Conservation (phyloP, 345 rosid genomes). For the Gossypium arboreum region DNA sequence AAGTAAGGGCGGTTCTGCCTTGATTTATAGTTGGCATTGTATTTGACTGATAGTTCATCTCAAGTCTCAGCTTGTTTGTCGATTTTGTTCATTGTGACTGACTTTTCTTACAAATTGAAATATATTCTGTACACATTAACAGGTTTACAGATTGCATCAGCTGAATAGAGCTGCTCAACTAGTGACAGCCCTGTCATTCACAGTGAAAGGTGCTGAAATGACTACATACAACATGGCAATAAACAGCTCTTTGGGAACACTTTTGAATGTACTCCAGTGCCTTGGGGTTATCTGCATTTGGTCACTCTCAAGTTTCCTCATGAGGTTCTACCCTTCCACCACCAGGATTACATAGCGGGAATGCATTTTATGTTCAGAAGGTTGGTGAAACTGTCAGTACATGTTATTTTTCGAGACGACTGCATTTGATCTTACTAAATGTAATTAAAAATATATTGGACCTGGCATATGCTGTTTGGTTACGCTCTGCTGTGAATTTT, state of each 20-base stretch:
- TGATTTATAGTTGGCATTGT: not conserved
- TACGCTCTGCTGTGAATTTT: constrained; percentile 10
- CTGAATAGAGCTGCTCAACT: constrained; percentile 92
- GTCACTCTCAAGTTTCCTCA: constrained; percentile 92
- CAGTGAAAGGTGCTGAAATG: constrained; percentile 83
- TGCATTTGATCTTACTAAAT: constrained; percentile 14
- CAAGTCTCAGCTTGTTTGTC: not conserved
- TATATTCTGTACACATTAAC: constrained; percentile 17
- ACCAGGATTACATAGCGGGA: constrained; percentile 16
- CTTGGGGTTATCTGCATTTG: constrained; percentile 89
- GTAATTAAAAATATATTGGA: not conserved
- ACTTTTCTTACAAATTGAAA: not conserved
- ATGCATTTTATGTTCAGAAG: constrained; percentile 5
- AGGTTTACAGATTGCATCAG: constrained; percentile 97
- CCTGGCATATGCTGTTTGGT: not conserved
- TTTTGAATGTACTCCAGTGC: constrained; percentile 80
- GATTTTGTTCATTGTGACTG: not conserved
- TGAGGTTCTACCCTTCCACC: constrained; percentile 57
- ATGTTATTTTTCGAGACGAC: constrained; percentile 2
- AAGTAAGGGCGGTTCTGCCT: constrained; percentile 43
- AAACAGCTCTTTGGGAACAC: constrained; percentile 73
- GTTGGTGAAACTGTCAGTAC: constrained; percentile 10
- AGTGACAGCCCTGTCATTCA: constrained; percentile 89
- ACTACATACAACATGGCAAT: constrained; percentile 85
- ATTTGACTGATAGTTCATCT: not conserved